These are phyloP conservation scores for Fraxinus paxiana DNA, from an alignment of 305 asterid species.

Conservation along the genomic window DNA sequence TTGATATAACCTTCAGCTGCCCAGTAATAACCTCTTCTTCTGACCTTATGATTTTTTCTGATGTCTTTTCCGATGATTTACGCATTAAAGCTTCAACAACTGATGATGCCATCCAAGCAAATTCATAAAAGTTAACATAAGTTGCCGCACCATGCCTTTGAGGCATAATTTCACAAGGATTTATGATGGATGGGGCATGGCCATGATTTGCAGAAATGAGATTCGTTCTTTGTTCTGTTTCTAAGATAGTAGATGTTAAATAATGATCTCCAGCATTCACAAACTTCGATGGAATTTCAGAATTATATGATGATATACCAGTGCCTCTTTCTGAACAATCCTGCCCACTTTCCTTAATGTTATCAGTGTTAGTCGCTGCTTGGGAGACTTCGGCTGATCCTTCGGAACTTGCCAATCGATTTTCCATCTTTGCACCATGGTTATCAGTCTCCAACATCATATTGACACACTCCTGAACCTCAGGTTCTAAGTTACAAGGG, in stretches of 20 bases:
- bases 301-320: conserved; percentile 31
- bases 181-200: conserved; percentile 17
- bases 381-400: conserved; percentile 63
- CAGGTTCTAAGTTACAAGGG: conserved; percentile 40
- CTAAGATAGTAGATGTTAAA: conserved; percentile 18
- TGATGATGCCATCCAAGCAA: conserved; percentile 58
- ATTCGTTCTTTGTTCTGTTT: conserved; percentile 28
- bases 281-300: conserved; percentile 34
- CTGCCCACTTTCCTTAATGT: conserved; percentile 23
- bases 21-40: conserved; percentile 50
- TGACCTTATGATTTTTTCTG: conserved; percentile 43
- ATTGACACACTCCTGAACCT: conserved; percentile 29
- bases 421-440: conserved; percentile 40
- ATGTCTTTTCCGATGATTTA: conserved; percentile 48
- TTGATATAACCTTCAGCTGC: conserved; percentile 65
- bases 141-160: conserved; percentile 30
- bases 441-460: conserved; percentile 38
- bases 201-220: conserved; percentile 28
- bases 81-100: conserved; percentile 45
- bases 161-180: conserved; percentile 21
- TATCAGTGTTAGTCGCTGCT: conserved; percentile 37
- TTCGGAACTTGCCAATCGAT: conserved; percentile 57
- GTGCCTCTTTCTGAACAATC: conserved; percentile 32
- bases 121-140: conserved; percentile 66
- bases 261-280: conserved; percentile 32